These are phyloP conservation scores for Kazachstania bromeliacearum DNA, from an alignment of 805 yeast genomes.

Conservation along the genomic window DNA sequence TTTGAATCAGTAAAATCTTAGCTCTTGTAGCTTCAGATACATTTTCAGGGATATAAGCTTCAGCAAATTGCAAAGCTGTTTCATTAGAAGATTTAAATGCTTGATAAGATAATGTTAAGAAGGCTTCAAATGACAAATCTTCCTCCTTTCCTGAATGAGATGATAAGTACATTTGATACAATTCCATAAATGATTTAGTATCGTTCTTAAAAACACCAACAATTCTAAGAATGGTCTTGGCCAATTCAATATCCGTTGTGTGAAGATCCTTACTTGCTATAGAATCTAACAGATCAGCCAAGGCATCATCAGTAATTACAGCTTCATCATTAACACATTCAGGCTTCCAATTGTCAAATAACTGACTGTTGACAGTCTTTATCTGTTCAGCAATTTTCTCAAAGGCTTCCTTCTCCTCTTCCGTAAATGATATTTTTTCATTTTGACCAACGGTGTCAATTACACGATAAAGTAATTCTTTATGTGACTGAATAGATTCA, in stretches of 20 bases:
- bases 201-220: constrained; percentile 15
- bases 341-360: constrained; percentile 2
- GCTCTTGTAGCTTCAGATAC: constrained; percentile 23
- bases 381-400: constrained; percentile 4
- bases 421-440: constrained; percentile 2
- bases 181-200: constrained; percentile 26
- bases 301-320: constrained; percentile 4
- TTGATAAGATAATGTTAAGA: constrained; percentile 34
- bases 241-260: constrained; percentile 18
- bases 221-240: constrained; percentile 14
- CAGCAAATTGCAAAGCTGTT: constrained; percentile 31
- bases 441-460: constrained; percentile 13
- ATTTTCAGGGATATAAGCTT: constrained; percentile 26
- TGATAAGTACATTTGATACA: constrained; percentile 34
- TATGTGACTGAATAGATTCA: constrained; percentile 6
- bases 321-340: not conserved
- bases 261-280: constrained; percentile 31
- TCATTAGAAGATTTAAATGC: constrained; percentile 29
- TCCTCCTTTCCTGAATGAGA: constrained; percentile 34
- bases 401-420: constrained; percentile 11
- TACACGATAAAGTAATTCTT: constrained; percentile 8
- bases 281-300: constrained; percentile 13
- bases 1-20: constrained; percentile 32
- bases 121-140: constrained; percentile 33
- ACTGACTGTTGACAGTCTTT: constrained; percentile 2